Percentiles rank a stretch among this genome's conserved stretches.
phyloP scores from a whole-genome alignment of 2,329 filamentous ascomycete genomes.

The Hymenotorrendiella dingleyae region DNA sequence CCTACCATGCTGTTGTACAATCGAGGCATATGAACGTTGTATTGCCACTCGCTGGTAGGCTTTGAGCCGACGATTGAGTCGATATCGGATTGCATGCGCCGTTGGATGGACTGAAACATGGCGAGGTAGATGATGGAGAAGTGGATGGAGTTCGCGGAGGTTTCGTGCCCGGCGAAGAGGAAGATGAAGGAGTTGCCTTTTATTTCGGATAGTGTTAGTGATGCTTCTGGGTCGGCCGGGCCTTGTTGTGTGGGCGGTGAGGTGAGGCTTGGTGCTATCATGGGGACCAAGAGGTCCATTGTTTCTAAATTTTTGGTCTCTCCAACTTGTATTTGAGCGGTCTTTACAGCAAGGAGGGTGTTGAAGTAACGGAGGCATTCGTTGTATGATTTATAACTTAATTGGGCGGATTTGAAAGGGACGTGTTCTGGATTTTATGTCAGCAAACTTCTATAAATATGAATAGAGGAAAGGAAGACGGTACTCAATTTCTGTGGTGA shows the following conservation, averaged over 20 bases:
- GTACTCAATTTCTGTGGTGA: conserved; percentile 38
- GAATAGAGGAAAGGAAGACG: background rate
- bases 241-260: background rate
- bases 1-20: conserved; percentile 26
- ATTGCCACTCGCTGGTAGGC: conserved; percentile 14
- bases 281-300: conserved; percentile 24
- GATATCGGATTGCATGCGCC: conserved; percentile 22
- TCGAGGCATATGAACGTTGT: conserved; percentile 19
- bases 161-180: conserved; percentile 31
- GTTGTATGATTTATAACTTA: conserved; percentile 34
- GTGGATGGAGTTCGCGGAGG: conserved; percentile 28
- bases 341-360: conserved; percentile 38
- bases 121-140: conserved; percentile 28
- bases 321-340: conserved; percentile 17
- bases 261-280: conserved; percentile 15
- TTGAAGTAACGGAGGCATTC: conserved; percentile 48
- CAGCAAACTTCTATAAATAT: background rate
- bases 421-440: conserved; percentile 20
- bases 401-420: conserved; percentile 36
- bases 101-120: conserved; percentile 13
- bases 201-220: conserved; percentile 25
- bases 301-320: conserved; percentile 19
- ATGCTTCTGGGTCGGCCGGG: conserved; percentile 11
- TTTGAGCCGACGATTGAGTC: conserved; percentile 24
- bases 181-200: conserved; percentile 30